Conservation (phyloP, 108 stramenopile species). For the Cyclostephanos invisitatus region DNA sequence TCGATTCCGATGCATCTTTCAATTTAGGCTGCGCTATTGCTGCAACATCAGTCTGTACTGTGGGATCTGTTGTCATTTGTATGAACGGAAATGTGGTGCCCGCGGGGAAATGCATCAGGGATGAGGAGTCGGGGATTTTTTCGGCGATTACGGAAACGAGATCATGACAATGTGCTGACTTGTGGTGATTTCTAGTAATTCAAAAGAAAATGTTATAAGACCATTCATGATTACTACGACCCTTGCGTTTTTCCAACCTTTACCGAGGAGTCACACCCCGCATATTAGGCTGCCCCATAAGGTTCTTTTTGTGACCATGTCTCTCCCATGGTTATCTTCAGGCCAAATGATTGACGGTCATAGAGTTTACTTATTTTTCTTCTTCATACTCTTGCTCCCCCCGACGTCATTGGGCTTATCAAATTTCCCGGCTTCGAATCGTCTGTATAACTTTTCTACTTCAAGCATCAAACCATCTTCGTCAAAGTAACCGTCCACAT, state of each 20-base stretch:
- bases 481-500: slow-evolving; percentile 92
- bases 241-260: background rate
- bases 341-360: background rate
- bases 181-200: background rate
- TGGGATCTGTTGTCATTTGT: slow-evolving; percentile 34
- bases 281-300: background rate
- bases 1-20: slow-evolving; percentile 58
- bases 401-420: slow-evolving; percentile 40
- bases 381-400: slow-evolving; percentile 12
- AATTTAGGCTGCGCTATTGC: slow-evolving; percentile 57
- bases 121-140: slow-evolving; percentile 20
- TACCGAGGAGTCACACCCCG: background rate
- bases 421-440: slow-evolving; percentile 73
- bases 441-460: slow-evolving; percentile 62
- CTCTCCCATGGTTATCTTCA: background rate
- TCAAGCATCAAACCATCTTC: slow-evolving; percentile 72
- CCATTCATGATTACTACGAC: background rate
- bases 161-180: background rate
- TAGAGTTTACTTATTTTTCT: slow-evolving; percentile 4
- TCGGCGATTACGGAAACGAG: background rate
- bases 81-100: slow-evolving; percentile 49
- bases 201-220: background rate
- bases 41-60: slow-evolving; percentile 23
- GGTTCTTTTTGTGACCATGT: background rate
- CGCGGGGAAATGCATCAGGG: slow-evolving; percentile 25